Evolutionary conservation across 345 rosid species (phyloP).

Genomic region (Euphorbia lathyris): DNA sequence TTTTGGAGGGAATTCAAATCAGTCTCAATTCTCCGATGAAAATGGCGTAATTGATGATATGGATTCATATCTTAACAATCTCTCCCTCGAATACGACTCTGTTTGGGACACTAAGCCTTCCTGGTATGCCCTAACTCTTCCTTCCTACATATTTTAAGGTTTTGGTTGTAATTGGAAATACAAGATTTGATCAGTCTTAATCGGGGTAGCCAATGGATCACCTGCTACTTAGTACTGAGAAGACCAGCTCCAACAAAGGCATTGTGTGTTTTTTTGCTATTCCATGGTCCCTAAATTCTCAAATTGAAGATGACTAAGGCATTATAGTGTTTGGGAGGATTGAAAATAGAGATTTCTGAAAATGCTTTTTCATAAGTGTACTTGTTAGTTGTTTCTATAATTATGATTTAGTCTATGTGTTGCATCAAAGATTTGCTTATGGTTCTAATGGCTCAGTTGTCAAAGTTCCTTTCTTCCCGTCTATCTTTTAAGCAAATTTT

Average conservation of each 20-base stretch:
- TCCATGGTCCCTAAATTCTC: not conserved
- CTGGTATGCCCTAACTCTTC: conserved; percentile 42
- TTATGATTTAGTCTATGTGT: not conserved
- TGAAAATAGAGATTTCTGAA: too few species aligned
- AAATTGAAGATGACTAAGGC: not conserved
- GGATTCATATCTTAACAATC: conserved; percentile 82
- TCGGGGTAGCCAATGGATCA: conserved; percentile 1
- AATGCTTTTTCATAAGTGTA: not conserved
- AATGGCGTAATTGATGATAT: conserved; percentile 67
- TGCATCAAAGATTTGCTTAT: not conserved
- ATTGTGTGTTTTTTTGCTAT: not conserved
- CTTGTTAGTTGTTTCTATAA: not conserved
- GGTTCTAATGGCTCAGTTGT: too few species aligned
- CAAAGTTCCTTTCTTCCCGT: too few species aligned
- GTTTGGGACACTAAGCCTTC: conserved; percentile 99
- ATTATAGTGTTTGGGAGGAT: not conserved
- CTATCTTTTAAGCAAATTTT: too few species aligned
- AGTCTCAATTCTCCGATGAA: conserved; percentile 59
- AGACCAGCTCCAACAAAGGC: not conserved
- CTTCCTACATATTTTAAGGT: not conserved
- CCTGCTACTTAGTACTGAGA: too few species aligned
- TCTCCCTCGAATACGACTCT: conserved; percentile 91
- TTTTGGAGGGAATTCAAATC: conserved; percentile 42
- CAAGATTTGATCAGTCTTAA: too few species aligned
- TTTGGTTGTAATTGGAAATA: not conserved